Evolutionary conservation across 116 monocot species (phyloP), one percentile per base, ranked within the genome.

Genomic region (Thalassia testudinum): DNA sequence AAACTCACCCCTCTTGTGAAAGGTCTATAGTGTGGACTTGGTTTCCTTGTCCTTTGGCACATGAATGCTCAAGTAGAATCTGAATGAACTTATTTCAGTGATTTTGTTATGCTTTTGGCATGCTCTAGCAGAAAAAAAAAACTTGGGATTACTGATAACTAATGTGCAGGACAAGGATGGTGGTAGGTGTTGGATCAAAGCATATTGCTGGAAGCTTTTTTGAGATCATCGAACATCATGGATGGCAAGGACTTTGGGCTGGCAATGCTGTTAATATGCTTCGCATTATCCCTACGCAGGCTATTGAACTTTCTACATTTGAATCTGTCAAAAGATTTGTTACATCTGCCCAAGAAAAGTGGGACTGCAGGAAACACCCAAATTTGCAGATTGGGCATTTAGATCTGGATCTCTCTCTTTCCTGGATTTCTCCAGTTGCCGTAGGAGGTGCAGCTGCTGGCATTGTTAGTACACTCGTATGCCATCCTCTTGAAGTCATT

Each of bases 401-500:
- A 26, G 58, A 65, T 50, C 10, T 88, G 12, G 81, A 76, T 47
- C 51, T 87, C 6, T 64, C 75, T 7, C 62, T 87, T 65, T 70
- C 72, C 23, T 87, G 79, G 74, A 55, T 97, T 26, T 97, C 95
- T 62, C 89, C 95, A 3, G 54, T 97, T 67, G 95, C 89, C 37
- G 72, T 85, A 57, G 95, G 89, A 52, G 95, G 95, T 42, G 95
- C 95, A 1, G 82, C 95, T 70, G 95, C 95, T 27, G 95, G 95
- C 24, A 85, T 97, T 38, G 72, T 76, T 27, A 82, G 88, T 78
- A 88, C 89, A 37, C 70, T 97, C 2, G 53, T 72, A 15, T 97
- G 95, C 60, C 95, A 97, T 73, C 95, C 95, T 45, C 85, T 97
- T 50, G 95, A 97, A 65, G 95, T 97, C 40, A 66, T 97, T 42